Conservation (phyloP, 345 rosid genomes). For the Eucalyptus viminalis region DNA sequence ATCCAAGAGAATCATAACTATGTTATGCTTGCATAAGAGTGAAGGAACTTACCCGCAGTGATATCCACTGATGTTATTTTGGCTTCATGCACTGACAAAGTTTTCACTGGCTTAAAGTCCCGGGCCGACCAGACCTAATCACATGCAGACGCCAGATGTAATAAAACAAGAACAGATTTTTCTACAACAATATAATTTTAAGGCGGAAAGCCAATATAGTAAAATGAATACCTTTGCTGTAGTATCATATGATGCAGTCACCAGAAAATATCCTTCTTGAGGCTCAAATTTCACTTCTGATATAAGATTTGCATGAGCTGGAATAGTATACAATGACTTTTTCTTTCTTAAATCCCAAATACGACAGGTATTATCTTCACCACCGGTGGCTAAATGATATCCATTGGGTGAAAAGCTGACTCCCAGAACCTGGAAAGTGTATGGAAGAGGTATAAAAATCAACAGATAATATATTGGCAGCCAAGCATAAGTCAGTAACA, state of each 20-base stretch:
- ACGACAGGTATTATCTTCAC: constrained; percentile 91
- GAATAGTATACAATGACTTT: constrained; percentile 64
- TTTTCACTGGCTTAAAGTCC: constrained; percentile 79
- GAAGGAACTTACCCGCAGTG: constrained; percentile 24
- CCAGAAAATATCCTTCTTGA: constrained; percentile 86
- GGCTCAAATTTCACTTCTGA: constrained; percentile 94
- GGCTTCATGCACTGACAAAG: constrained; percentile 75
- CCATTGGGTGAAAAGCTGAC: constrained; percentile 94
- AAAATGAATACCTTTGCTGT: constrained; percentile 56
- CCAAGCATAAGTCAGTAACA: background rate
- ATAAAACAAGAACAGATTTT: background rate
- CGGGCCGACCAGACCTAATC: constrained; percentile 86
- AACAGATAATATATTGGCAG: background rate
- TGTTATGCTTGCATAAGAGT: background rate
- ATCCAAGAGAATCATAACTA: background rate
- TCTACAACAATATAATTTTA: background rate
- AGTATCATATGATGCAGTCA: constrained; percentile 93
- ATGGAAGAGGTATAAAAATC: background rate
- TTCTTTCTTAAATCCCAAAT: constrained; percentile 96
- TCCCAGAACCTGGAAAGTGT: constrained; percentile 55
- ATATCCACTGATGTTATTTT: constrained; percentile 68
- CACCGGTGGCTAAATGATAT: constrained; percentile 90
- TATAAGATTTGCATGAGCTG: constrained; percentile 90
- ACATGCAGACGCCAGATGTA: background rate
- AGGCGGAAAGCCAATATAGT: background rate